Base-by-base conservation (phyloP, 2,329 filamentous ascomycete genomes). In the Daldinia eschscholtzii region DNA sequence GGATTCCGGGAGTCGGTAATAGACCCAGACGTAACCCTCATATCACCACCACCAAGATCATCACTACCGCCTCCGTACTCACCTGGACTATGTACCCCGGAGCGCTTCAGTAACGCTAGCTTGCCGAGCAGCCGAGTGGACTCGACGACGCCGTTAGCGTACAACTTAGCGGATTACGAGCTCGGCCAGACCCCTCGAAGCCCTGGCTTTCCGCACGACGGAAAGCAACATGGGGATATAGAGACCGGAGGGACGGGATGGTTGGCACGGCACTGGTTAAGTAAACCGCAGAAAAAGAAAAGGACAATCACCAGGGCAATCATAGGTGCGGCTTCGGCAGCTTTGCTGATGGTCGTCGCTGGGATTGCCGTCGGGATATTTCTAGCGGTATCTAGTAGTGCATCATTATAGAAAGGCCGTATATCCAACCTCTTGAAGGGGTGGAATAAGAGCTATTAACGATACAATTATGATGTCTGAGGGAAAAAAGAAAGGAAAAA, bases 351-450 rank as follows among this genome's bases (percentile, higher is more conserved):
- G 37, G 60, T 72, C 18, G 55, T 72, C 28, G 73, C 69, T 1
- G 74, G 69, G 9, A 59, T 75, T 7, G 64, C 60, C n/a, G 68
- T 75, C 6, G 73, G 72, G 30, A 68, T 73, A 15, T 63, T 64
- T 13, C 65, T 58, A n/a, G 66, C 57, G 1, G n/a, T 66, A 57
- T 53, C 53, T 41, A 52, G 63, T 26, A 39, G 44, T 28, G 44
- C 44, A 26, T 18, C 62, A 9, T 48, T 62, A 68, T 64, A 65
- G 52, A 48, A 28, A 44, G 41, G 23, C 30, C 6, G 13, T 35
- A 6, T 13, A 39, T 41, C 33, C 46, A 30, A 28, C 52, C 26
- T 57, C 42, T 57, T 48, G 4, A 13, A 5, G 26, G 7, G 33
- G 20, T 20, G 18, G 56, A 9, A 37, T 6, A 35, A 9, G 2